Conservation (phyloP, 257 asterid species). For the Buddleja alternifolia region DNA sequence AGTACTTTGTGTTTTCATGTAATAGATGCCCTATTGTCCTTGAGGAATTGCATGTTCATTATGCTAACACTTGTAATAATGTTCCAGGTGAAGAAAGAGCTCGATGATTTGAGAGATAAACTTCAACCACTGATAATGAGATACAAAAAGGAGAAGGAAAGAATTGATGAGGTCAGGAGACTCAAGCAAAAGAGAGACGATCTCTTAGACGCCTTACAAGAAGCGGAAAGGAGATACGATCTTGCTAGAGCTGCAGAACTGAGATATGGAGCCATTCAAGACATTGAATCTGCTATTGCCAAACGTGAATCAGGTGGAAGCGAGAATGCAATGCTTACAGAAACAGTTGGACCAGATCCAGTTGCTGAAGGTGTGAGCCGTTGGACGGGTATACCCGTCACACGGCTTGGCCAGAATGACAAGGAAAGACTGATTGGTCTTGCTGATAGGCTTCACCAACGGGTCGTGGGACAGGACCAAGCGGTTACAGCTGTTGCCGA, state of each 20-base stretch:
- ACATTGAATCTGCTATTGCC: conserved; percentile 80
- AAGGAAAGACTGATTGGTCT: conserved; percentile 80
- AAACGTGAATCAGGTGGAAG: conserved; percentile 55
- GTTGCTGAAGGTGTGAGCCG: conserved; percentile 92
- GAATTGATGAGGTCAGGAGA: conserved; percentile 78
- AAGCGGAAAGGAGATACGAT: conserved; percentile 92
- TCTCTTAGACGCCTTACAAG: conserved; percentile 64
- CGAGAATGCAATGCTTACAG: conserved; percentile 68
- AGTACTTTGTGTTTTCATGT: conserved; percentile 10
- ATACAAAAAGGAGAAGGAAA: conserved; percentile 79
- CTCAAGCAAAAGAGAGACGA: conserved; percentile 78
- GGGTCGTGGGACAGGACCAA: conserved; percentile 73
- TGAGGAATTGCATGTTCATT: too few relatives aligned
- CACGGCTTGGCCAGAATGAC: conserved; percentile 88
- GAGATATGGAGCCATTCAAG: conserved; percentile 84
- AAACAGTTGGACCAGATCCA: conserved; percentile 92
- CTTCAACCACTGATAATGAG: conserved; percentile 86
- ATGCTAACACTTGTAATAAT: background rate
- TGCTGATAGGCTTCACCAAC: conserved; percentile 53
- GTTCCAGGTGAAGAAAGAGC: conserved; percentile 71
- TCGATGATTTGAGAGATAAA: conserved; percentile 89
- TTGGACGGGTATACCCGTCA: conserved; percentile 88
- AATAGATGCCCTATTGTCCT: background rate
- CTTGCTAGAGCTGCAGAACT: conserved; percentile 92
- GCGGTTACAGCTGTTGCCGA: conserved; percentile 84